Evolutionary conservation across 805 yeast genomes (phyloP).

Genomic region (Ogataea corticis): DNA sequence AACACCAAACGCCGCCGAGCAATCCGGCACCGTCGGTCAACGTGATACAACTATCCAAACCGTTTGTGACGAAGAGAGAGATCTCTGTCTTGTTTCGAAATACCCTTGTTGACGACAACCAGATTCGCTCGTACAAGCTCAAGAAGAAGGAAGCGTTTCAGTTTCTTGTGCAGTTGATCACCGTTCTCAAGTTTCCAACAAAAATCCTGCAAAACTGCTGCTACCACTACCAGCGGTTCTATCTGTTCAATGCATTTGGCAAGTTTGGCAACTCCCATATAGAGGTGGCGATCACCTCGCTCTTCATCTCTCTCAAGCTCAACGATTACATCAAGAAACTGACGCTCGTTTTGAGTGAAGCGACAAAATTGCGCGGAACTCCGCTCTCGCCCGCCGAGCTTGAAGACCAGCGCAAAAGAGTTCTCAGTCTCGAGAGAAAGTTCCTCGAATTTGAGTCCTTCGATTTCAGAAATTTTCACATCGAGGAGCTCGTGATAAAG

Average conservation of each 20-base stretch:
- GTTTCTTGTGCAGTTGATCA: slow-evolving; percentile 53
- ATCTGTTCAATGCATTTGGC: slow-evolving; percentile 62
- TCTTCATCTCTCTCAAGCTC: slow-evolving; percentile 71
- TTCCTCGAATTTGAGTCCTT: slow-evolving; percentile 76
- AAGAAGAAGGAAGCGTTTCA: slow-evolving; percentile 45
- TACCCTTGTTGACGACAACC: slow-evolving; percentile 21
- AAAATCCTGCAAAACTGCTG: slow-evolving; percentile 69
- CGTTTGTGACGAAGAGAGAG: slow-evolving; percentile 32
- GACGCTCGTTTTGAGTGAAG: slow-evolving; percentile 57
- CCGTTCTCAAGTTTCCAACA: slow-evolving; percentile 63
- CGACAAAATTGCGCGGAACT: slow-evolving; percentile 39
- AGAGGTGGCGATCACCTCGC: slow-evolving; percentile 67
- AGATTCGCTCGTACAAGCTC: slow-evolving; percentile 22
- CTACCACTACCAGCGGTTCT: slow-evolving; percentile 71
- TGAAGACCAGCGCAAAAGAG: slow-evolving; percentile 57
- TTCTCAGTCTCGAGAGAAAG: slow-evolving; percentile 65
- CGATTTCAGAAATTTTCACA: slow-evolving; percentile 70
- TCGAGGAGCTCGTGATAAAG: slow-evolving; percentile 67
- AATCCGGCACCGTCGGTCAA: slow-evolving; percentile 11
- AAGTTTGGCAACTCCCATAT: slow-evolving; percentile 44
- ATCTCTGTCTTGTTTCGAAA: slow-evolving; percentile 23
- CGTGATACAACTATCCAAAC: slow-evolving; percentile 36
- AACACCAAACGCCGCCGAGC: slow-evolving; percentile 6
- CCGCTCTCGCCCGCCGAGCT: slow-evolving; percentile 27
- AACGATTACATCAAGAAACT: slow-evolving; percentile 83